Base-by-base conservation (phyloP, 2,329 filamentous ascomycete genomes). In the Salinomyces thailandicus region DNA sequence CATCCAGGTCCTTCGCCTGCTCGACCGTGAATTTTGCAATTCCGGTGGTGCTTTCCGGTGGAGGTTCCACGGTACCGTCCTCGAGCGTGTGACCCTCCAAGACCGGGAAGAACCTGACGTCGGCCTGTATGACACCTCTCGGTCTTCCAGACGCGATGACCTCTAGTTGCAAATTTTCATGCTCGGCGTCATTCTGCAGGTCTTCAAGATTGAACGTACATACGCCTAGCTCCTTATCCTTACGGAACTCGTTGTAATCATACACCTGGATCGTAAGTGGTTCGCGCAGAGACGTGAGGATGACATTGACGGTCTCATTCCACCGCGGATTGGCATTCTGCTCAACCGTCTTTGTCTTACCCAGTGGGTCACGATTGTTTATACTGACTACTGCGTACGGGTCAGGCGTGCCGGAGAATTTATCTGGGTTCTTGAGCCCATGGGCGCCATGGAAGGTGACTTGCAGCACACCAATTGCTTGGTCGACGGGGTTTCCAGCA, bases 231-330 rank as follows among this genome's bases (percentile, higher is more conserved):
- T 95, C 85, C 66, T 95, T 95, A 64, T 95, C 87, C 64, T 96
- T 98, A 47, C 91, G 79, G 61, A 83, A 83, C 39, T 95, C 91
- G 52, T 98, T 98, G 71, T 80, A 95, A 60, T 98, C 91, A 53
- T 79, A 94, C 18, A 94, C 60, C 38, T 82, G 77, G 38, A 98
- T 72, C 15, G 89, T 91, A 37, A 98, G 69, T 18, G 81, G 73
- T 57, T 98, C 91, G 40, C 82, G 83, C 56, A 93, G 81, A 3
- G 85, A 93, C 1, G 85, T 93, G 47, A 98, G 72, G 46, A 98
- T 91, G 50, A 96, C 77, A 58, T 95, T 95, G 55, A 95, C 78
- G 0, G 91, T 98, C 63, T 98, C 89, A 53, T 91, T 93, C 91
- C 91, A 98, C 51, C 81, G 76, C 5, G 91, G 91, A 54, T 85